Evolutionary conservation across 2,329 filamentous ascomycete genomes (phyloP).

Genomic region (Cryphonectria radicalis): DNA sequence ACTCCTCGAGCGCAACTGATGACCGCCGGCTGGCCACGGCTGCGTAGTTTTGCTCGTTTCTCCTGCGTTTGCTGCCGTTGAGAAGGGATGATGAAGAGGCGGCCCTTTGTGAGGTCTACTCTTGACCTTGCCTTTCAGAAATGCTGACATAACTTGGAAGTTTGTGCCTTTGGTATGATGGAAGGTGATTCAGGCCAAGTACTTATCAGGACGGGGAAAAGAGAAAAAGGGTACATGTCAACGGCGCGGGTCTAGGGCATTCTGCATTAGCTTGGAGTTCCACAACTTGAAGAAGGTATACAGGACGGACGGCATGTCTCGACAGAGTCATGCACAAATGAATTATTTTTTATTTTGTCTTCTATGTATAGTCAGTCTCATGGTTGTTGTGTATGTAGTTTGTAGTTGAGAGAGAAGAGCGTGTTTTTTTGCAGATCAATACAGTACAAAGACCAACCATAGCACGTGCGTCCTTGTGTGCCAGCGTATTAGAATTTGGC

Average conservation of each 20-base stretch:
- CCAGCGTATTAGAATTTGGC: conserved; percentile 13
- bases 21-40: conserved; percentile 10
- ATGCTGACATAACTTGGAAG: not conserved
- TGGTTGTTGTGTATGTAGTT: not conserved
- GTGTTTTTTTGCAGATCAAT: not conserved
- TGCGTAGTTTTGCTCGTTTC: not conserved
- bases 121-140: not conserved
- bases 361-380: not conserved
- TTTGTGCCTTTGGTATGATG: not conserved
- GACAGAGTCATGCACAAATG: not conserved
- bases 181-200: not conserved
- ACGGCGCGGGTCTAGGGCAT: not conserved
- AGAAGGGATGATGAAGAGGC: too few species aligned
- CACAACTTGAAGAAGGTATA: not conserved
- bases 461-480: not conserved
- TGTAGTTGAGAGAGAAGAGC: not conserved
- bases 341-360: not conserved
- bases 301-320: not conserved
- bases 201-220: not conserved
- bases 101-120: not conserved
- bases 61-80: not conserved
- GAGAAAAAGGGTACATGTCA: not conserved
- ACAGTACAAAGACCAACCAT: not conserved
- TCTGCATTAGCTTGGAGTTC: not conserved
- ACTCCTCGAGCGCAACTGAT: conserved; percentile 1